A percentile compares a stretch with the other conserved stretches of the same genome.
Conservation (phyloP, 2,329 filamentous ascomycete species). For the Aureobasidium uvarum region DNA sequence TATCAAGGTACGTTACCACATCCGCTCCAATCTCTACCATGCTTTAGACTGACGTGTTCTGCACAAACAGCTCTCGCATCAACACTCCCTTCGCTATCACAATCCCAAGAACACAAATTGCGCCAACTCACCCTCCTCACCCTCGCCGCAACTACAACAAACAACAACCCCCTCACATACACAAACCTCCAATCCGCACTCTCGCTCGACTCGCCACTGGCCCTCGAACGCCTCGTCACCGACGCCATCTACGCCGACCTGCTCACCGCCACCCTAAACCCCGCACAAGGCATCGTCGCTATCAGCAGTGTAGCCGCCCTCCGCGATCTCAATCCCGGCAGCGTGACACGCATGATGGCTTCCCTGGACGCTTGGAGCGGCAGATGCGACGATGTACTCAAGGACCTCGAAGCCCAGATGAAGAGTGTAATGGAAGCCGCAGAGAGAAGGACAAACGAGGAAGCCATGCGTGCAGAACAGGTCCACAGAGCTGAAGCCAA, state of each 20-base stretch:
- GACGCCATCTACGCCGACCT: slow-evolving; percentile 84
- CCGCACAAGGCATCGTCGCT: slow-evolving; percentile 68
- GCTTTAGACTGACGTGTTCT: not conserved
- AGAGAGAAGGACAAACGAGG: slow-evolving; percentile 43
- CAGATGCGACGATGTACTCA: slow-evolving; percentile 73
- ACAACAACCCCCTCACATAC: slow-evolving; percentile 66
- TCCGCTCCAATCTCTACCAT: slow-evolving; percentile 29
- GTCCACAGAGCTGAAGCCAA: slow-evolving; percentile 36
- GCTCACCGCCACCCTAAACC: slow-evolving; percentile 78
- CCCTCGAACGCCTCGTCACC: slow-evolving; percentile 84
- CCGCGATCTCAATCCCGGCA: slow-evolving; percentile 75
- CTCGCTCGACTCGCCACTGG: slow-evolving; percentile 62
- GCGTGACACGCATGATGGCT: slow-evolving; percentile 65
- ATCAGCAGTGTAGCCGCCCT: slow-evolving; percentile 80
- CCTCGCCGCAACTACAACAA: slow-evolving; percentile 59
- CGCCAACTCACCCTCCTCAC: slow-evolving; percentile 86
- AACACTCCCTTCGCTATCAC: slow-evolving; percentile 68
- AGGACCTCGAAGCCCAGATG: slow-evolving; percentile 74
- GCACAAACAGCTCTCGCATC: slow-evolving; percentile 43
- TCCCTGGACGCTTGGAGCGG: slow-evolving; percentile 71
- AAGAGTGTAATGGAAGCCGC: slow-evolving; percentile 57
- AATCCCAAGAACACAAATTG: slow-evolving; percentile 76
- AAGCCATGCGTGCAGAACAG: slow-evolving; percentile 44
- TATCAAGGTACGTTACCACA: slow-evolving; percentile 61
- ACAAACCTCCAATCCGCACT: slow-evolving; percentile 64